Evolutionary conservation across 116 monocot species (phyloP), one percentile per base, ranked within the genome.

Genomic region (Papilionanthe hybrid): DNA sequence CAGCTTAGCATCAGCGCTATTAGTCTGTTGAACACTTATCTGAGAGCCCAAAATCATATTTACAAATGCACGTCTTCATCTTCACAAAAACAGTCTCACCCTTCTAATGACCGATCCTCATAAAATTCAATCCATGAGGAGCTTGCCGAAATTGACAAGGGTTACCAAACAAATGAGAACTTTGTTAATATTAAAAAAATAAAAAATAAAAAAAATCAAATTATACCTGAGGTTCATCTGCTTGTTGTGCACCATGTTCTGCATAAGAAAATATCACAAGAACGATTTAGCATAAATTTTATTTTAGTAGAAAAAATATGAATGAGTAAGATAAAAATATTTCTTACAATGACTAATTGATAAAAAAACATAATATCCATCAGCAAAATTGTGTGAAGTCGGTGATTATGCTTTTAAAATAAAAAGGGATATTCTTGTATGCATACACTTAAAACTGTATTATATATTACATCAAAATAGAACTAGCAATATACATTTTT

Each of bases 171-270:
- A 15, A 53, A 17, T 53, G 17, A 53, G 53, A 17, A 17, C 53
- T 53, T 49, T 13, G 13, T 53, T 17, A 65, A 23, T 8, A 10
- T 65, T 5, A 1, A 22, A 63, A 1, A 6, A 23, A 27, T 10
- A 65, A 11, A 6, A 9, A 8, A 63, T 25, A 10, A 27, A 11
- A 7, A 65, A 27, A 7, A 10, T 65, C 25, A 27, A 65, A 0
- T 71, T 71, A 41, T 71, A 71, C 71, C 71, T 44, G 42, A 44
- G 73, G 7, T n/a, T 73, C 43, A 73, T n/a, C 73, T 44, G 73
- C 42, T 73, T 43, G 44, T 43, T 73, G 73, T 44, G 5, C 44
- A n/a, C 15, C n/a, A 13, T 42, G 43, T 22, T 44, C 73, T 41
- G 71, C 71, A 71, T 71, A 32, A 15, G 41, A 15, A 71, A 71